Base-by-base conservation (phyloP, 1,284 basidiomycete species). In the Cryptococcus deneoformans region DNA sequence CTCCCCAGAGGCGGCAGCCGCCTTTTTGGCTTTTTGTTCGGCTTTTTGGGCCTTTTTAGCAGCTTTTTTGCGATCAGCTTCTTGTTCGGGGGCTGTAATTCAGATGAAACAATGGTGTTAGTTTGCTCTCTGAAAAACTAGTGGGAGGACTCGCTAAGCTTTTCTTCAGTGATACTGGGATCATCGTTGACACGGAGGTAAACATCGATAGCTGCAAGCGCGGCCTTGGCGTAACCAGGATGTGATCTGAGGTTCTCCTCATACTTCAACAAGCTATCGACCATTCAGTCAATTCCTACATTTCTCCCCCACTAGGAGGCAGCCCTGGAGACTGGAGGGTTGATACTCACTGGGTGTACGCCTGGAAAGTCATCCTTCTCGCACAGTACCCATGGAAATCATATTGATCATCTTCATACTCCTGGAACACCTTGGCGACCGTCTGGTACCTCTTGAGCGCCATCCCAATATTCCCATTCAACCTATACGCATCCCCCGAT, bases 341-440 rank as follows among this genome's bases (percentile, higher is more conserved):
- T 20, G 20, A 53, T 5, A 71, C 80, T 61, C 67, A 94, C 92
- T 86, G 83, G 53, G 90, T 67, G 75, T 99, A 99, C 11, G 89
- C 84, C 50, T 87, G 87, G 42, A 99, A 79, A 3, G 90, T 96
- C 73, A 88, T 90, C 69, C 91, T 92, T 48, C 96, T 86, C 69
- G 97, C 72, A 66, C 91, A 90, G 78, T 99, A 99, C 6, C 88
- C 87, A 76, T 99, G 96, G 82, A 99, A 99, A 77, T 99, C 96
- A 69, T 91, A 95, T 78, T 99, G 94, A 73, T 99, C 96, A 65
- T 98, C 92, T 69, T 94, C 90, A 63, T 92, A 85, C 56, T 90
- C 89, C 56, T 88, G 84, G 76, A 96, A 97, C 12, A 88, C 81
- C 86, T 91, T 88, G 59, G 86, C 84, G 45, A 96, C 80, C 50